These are phyloP conservation scores for Erodium maritimum DNA, from an alignment of 345 rosid genomes.

Conservation along the genomic window DNA sequence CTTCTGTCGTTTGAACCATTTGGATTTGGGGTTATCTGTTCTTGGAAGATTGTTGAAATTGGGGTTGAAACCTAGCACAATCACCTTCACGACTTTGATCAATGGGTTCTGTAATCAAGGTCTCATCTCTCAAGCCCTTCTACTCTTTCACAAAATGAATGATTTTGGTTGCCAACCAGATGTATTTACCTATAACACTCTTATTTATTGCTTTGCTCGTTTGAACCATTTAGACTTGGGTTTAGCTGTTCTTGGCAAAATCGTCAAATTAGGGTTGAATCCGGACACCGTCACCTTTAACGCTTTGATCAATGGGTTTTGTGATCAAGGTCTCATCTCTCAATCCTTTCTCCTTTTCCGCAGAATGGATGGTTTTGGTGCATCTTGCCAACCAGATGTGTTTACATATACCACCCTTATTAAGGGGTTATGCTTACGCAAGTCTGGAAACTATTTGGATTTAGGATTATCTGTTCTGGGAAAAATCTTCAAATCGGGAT, in stretches of 20 bases:
- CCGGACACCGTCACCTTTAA: slow-evolving; percentile 1
- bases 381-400: not conserved
- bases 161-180: not conserved
- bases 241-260: not conserved
- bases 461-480: slow-evolving; percentile 4
- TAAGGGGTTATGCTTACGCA: too few species aligned
- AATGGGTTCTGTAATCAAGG: slow-evolving; percentile 1
- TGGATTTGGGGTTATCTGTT: slow-evolving; percentile 6
- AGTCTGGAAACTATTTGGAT: not conserved
- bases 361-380: too few species aligned
- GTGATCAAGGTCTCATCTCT: not conserved
- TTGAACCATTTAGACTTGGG: slow-evolving; percentile 1
- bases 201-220: too few species aligned
- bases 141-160: slow-evolving; percentile 3
- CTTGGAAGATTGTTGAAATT: slow-evolving; percentile 2
- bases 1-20: too few species aligned
- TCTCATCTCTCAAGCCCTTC: not conserved
- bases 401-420: slow-evolving; percentile 7
- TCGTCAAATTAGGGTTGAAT: slow-evolving; percentile 6
- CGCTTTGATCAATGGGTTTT: not conserved
- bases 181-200: slow-evolving; percentile 8
- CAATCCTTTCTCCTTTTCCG: not conserved
- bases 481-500: slow-evolving; percentile 5
- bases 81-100: slow-evolving; percentile 4
- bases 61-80: slow-evolving; percentile 3